Evolutionary conservation across 306 rosid species (phyloP), one percentile per base, ranked within the genome.

Genomic region (Ceratonia siliqua): DNA sequence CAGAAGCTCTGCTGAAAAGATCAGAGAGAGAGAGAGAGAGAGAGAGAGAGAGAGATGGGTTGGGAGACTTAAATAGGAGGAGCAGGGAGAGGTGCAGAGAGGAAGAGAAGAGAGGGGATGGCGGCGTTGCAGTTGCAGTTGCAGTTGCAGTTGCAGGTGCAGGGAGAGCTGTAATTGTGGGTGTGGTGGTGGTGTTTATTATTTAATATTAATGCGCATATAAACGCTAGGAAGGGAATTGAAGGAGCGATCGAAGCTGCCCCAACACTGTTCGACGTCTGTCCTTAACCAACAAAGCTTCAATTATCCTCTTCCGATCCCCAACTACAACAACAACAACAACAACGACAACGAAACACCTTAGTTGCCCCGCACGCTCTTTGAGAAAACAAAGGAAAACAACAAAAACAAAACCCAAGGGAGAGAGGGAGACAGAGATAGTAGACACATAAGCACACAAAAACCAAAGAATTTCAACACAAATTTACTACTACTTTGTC

Each of bases 81-180:
- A 43, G 82, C 74, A 70, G 68, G 68, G 81, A 38, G 72, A 62
- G 81, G 55, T 30, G 84, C 81, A 84, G 87, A 12, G 82, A 79
- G 82, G 74, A 70, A 75, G 70, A 75, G 76, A 84, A 58, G 68
- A 35, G 2, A n/a, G 87, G 79, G 80, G 83, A 87, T 90, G 97
- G 95, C 96, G 98, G 98, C 98, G 98, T 90, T 78, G 68, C 68
- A 62, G 68, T 62, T 4, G 48, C 17, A 36, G 68, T 1, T n/a
- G 68, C 48, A 61, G 9, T 36, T 3, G 42, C 42, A 39, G 45
- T 7, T 76, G 85, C 85, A 81, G 85, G 1, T 62, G 83, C 88
- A 84, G 85, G 54, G 74, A 63, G 55, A 81, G 48, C 58, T 83
- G 83, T 75, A 75, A 81, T 75, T 82, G 85, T 80, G 80, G 68